Evolutionary conservation across 1,284 basidiomycete genomes (phyloP), one percentile per base, ranked within the genome.

Genomic region (Ganoderma meredithae): DNA sequence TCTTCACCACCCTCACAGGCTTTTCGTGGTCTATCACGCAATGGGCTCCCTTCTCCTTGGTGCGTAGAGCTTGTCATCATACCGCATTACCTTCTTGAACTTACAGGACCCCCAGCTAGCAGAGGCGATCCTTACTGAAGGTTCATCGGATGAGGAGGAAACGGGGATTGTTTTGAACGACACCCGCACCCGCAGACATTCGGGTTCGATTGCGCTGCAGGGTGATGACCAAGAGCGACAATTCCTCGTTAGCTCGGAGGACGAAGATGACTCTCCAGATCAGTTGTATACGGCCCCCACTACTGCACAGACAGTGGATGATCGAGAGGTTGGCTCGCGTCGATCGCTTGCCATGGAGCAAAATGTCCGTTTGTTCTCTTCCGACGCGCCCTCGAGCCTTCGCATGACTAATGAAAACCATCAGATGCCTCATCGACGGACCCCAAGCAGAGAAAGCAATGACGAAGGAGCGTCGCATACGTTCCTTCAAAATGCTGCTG

Each of bases 11-110:
- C 10, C 70, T 91, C 15, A 86, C 88, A 4, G 94, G 94, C 0
- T 89, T 95, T 72, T 88, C 91, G 12, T 95, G 91, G 91, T 92
- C 92, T 1, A 85, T 95, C 64, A 88, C 90, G 0, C 88, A 90
- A 78, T 95, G 94, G 94, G 92, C 87, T 10, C 92, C 92, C 3
- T 94, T 92, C 77, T 87, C 92, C 1, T 78, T 94, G 76, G 92
- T 93, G 73, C 68, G 88, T 81, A 6, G 33, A 36, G 68, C 60
- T 61, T 69, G 43, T 60, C 1, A 1, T 33, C n/a, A 22, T 15
- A 65, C 19, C 43, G 10, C 49, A 17, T 6, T 56, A 27, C 19
- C 41, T 3, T 13, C 55, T n/a, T 43, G 12, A 25, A 52, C 36
- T 36, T n/a, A 13, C 40, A 27, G 36, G n/a, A 9, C 63, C 41